Evolutionary conservation across 495 filamentous ascomycete species (phyloP).

Genomic region (Podospora australis): DNA sequence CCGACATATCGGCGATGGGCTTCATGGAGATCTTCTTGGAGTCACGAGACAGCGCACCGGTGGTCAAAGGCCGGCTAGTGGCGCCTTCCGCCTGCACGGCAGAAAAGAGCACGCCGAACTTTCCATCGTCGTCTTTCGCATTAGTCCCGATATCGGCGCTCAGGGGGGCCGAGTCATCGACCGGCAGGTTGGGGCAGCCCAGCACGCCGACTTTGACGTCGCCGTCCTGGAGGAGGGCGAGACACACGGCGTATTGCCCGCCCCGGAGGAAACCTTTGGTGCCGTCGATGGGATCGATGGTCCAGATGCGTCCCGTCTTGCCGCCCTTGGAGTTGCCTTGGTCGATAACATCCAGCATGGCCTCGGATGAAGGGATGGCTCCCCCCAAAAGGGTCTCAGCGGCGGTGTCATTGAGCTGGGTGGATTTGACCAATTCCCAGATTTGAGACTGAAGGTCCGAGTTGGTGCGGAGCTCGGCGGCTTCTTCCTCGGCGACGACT

Average conservation of each 20-base stretch:
- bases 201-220: constrained; percentile 90
- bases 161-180: constrained; percentile 66
- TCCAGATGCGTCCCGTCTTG: constrained; percentile 80
- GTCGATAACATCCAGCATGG: constrained; percentile 84
- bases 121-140: constrained; percentile 56
- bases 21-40: constrained; percentile 71
- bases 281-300: constrained; percentile 94
- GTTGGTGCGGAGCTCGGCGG: constrained; percentile 66
- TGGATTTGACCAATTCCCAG: constrained; percentile 71
- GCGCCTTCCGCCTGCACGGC: constrained; percentile 73
- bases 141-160: constrained; percentile 59
- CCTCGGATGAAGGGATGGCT: constrained; percentile 56
- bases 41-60: constrained; percentile 49
- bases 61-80: constrained; percentile 61
- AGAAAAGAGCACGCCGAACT: constrained; percentile 81
- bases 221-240: constrained; percentile 88
- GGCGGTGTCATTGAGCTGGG: constrained; percentile 60
- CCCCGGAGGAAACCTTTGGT: constrained; percentile 95
- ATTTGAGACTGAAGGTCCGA: constrained; percentile 60
- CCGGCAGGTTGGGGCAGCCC: constrained; percentile 88
- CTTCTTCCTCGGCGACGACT: constrained; percentile 93
- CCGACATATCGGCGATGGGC: constrained; percentile 59
- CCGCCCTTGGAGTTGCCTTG: constrained; percentile 75
- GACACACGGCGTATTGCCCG: constrained; percentile 95
- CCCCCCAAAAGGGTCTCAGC: constrained; percentile 65